Evolutionary conservation across 371 early-diverging fungal species (phyloP), one percentile per base, ranked within the genome.

Genomic region (Syncephalis fuscata): DNA sequence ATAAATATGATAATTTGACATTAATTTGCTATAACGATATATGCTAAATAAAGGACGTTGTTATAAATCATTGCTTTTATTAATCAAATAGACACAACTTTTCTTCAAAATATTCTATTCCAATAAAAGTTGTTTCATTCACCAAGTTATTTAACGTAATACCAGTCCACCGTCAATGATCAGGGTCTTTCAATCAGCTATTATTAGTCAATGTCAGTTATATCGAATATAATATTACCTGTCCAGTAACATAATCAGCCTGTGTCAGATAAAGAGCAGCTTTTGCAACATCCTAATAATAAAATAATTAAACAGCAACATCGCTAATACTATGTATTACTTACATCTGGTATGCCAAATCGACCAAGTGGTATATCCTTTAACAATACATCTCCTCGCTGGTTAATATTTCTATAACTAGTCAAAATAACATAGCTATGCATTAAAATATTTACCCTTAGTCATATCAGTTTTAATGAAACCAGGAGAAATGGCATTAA

Each of bases 381-480:
- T 48, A 7, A 74, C 32, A 21, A 73, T 56, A 14, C 61, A 55
- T 25, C 55, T 54, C 26, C 60, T 65, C 25, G 53, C 57, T 9
- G 57, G 59, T 5, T 62, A 62, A 24, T 23, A 45, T 9, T 49
- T 37, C 1, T 19, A 10, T 20, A 16, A 22, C n/a, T 4, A 11
- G 17, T 20, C 46, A 16, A 3, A 3, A 49, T 23, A 32, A n/a
- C 49, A 44, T 27, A 16, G 39, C 7, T 8, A 7, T 20, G 16
- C 26, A 37, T 32, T 26, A 21, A 26, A 15, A 41, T 19, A 44
- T 60, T 46, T 66, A 73, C 70, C 64, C 16, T 59, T 48, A 22
- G 84, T 88, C 80, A 92, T 83, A 46, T 86, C 84, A 0, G 91
- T 88, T 4, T 76, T 78, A 25, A 89, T 82, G 50, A 74, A 86